Conservation (phyloP, 805 yeast genomes). For the Sporopachydermia quercuum region DNA sequence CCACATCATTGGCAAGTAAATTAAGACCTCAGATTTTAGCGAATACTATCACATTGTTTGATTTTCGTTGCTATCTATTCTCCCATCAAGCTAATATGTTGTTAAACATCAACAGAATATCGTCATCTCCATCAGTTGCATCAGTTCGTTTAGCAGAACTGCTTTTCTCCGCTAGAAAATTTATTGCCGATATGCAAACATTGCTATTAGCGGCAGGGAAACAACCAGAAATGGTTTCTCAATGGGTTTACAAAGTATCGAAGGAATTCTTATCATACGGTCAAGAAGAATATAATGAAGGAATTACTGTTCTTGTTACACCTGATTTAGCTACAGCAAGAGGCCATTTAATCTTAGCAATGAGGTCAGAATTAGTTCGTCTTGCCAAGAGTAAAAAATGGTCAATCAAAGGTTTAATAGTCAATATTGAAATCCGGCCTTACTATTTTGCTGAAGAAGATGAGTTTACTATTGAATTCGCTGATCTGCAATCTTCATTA, state of each 20-base stretch:
- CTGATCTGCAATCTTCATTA: conserved; percentile 15
- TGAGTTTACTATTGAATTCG: conserved; percentile 9
- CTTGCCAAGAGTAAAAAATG: conserved; percentile 16
- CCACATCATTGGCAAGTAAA: conserved; percentile 2
- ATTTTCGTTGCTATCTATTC: conserved; percentile 22
- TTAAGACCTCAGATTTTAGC: conserved; percentile 17
- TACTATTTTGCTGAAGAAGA: conserved; percentile 5
- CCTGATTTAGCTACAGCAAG: conserved; percentile 21
- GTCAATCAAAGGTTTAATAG: conserved; percentile 15
- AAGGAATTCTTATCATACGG: conserved; percentile 25
- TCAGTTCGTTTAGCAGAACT: conserved; percentile 18
- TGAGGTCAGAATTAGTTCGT: conserved; percentile 16
- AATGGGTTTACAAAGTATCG: conserved; percentile 21
- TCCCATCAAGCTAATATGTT: conserved; percentile 20
- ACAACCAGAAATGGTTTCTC: conserved; percentile 12
- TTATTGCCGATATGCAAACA: conserved; percentile 25
- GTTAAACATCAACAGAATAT: conserved; percentile 14
- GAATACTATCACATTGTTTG: conserved; percentile 22
- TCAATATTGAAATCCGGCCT: conserved; percentile 11
- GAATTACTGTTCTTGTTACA: conserved; percentile 11
- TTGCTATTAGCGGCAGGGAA: conserved; percentile 12
- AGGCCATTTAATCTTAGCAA: conserved; percentile 26
- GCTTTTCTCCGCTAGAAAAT: conserved; percentile 18
- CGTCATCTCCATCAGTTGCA: conserved; percentile 16
- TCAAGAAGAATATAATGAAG: conserved; percentile 12